A percentile compares a stretch with the other conserved stretches of the same genome.
Conservation (phyloP, 495 filamentous ascomycete species). For the Neurospora tetrasperma region DNA sequence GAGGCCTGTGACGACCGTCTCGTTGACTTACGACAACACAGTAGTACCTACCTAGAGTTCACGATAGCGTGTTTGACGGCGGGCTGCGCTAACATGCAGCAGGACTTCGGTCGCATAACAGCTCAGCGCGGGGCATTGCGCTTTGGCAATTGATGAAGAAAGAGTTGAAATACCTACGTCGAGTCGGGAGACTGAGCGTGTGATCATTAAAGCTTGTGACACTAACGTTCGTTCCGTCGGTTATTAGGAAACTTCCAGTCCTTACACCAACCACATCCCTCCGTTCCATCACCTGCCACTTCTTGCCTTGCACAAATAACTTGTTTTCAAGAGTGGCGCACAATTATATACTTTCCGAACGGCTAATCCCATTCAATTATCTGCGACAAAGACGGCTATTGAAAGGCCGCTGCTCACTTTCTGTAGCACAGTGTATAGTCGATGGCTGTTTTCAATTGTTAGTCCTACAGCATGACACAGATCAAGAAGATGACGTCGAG, state of each 20-base stretch:
- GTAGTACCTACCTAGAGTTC: background rate
- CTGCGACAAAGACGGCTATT: background rate
- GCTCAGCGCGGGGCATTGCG: background rate
- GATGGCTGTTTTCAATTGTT: background rate
- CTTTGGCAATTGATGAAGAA: background rate
- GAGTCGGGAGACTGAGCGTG: background rate
- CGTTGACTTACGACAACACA: background rate
- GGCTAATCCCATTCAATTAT: background rate
- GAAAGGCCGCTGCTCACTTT: background rate
- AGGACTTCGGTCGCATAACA: background rate
- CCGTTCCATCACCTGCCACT: background rate
- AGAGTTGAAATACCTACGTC: background rate
- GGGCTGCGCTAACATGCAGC: background rate
- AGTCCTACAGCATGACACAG: background rate
- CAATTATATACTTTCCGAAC: background rate
- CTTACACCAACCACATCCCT: background rate
- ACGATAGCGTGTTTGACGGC: background rate
- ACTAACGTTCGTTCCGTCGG: background rate
- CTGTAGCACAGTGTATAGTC: background rate
- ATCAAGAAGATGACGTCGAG: background rate
- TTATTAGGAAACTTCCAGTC: background rate
- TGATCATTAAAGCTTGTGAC: background rate
- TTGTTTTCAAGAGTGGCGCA: background rate
- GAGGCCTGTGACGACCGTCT: background rate
- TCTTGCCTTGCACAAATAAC: background rate